These are phyloP conservation scores for Amphibolis antarctica DNA, from an alignment of 106 monocot genomes.

Conservation along the genomic window DNA sequence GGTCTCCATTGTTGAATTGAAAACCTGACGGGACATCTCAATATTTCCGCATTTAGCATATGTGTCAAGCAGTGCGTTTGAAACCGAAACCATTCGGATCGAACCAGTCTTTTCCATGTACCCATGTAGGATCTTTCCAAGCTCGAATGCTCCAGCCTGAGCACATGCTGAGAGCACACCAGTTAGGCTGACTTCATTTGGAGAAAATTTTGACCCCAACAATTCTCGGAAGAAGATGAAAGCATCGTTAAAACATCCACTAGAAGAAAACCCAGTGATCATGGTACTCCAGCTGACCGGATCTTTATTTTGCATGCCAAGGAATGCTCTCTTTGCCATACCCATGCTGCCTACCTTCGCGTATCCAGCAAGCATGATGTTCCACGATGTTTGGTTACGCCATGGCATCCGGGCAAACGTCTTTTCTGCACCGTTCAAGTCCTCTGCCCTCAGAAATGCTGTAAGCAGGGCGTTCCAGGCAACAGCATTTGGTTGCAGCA, in stretches of 20 bases:
- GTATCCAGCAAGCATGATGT: slow-evolving; percentile 59
- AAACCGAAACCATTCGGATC: slow-evolving; percentile 19
- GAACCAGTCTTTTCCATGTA: slow-evolving; percentile 23
- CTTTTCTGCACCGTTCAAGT: slow-evolving; percentile 18
- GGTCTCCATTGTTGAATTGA: slow-evolving; percentile 24
- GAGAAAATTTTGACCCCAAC: slow-evolving; percentile 20
- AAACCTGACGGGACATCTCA: slow-evolving; percentile 31
- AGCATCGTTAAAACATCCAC: slow-evolving; percentile 27
- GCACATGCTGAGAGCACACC: slow-evolving; percentile 41
- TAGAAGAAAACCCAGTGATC: slow-evolving; percentile 39
- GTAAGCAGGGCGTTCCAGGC: slow-evolving; percentile 54
- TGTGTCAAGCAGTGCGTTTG: slow-evolving; percentile 46
- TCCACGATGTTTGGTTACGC: slow-evolving; percentile 50
- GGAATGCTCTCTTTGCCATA: slow-evolving; percentile 30
- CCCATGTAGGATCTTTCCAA: slow-evolving; percentile 36
- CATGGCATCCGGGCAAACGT: slow-evolving; percentile 35
- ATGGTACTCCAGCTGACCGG: slow-evolving; percentile 62
- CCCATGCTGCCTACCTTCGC: slow-evolving; percentile 23
- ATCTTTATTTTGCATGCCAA: slow-evolving; percentile 29
- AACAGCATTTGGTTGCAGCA: slow-evolving; percentile 43
- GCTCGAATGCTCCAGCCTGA: slow-evolving; percentile 39
- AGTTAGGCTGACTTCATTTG: slow-evolving; percentile 48
- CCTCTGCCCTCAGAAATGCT: slow-evolving; percentile 25
- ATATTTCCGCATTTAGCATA: slow-evolving; percentile 53
- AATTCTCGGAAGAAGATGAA: slow-evolving; percentile 34